These are phyloP conservation scores for Massarina eburnea DNA, from an alignment of 2,329 filamentous ascomycete species.

Conservation along the genomic window DNA sequence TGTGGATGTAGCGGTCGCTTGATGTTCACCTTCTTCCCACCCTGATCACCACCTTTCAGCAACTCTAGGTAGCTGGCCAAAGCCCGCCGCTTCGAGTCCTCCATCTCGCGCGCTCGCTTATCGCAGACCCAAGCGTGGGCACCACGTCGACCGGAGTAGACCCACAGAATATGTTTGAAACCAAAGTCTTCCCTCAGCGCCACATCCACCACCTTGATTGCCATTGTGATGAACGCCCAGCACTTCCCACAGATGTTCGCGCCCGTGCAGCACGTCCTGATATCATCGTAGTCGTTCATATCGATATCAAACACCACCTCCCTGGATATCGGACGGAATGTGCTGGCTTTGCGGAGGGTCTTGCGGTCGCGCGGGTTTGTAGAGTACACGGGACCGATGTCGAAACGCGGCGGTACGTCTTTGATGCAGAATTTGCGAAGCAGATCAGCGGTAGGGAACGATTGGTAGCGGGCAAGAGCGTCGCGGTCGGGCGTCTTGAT, in stretches of 20 bases:
- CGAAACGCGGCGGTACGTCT: constrained; percentile 89
- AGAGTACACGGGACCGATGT: constrained; percentile 96
- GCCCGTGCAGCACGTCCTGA: constrained; percentile 91
- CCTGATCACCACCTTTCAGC: constrained; percentile 81
- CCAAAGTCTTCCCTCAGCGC: constrained; percentile 93
- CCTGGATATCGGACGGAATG: constrained; percentile 86
- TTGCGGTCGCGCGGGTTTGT: constrained; percentile 94
- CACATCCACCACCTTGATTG: constrained; percentile 87
- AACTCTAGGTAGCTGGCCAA: constrained; percentile 90
- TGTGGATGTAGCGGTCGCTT: constrained; percentile 88
- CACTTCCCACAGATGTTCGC: constrained; percentile 93
- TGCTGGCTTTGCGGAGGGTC: constrained; percentile 73
- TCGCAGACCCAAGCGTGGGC: constrained; percentile 99
- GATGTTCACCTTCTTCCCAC: constrained; percentile 83
- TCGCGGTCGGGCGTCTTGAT: constrained; percentile 91
- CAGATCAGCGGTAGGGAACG: constrained; percentile 67
- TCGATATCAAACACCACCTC: constrained; percentile 99
- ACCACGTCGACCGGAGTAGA: constrained; percentile 95
- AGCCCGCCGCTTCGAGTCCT: constrained; percentile 81
- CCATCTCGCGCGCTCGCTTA: constrained; percentile 77
- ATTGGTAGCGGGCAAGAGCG: constrained; percentile 90
- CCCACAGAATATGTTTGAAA: constrained; percentile 96
- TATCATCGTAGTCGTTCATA: constrained; percentile 97
- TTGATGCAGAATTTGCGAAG: constrained; percentile 89
- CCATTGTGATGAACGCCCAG: constrained; percentile 98